Conservation (phyloP, 345 rosid genomes). For the Odontarrhena argentea region DNA sequence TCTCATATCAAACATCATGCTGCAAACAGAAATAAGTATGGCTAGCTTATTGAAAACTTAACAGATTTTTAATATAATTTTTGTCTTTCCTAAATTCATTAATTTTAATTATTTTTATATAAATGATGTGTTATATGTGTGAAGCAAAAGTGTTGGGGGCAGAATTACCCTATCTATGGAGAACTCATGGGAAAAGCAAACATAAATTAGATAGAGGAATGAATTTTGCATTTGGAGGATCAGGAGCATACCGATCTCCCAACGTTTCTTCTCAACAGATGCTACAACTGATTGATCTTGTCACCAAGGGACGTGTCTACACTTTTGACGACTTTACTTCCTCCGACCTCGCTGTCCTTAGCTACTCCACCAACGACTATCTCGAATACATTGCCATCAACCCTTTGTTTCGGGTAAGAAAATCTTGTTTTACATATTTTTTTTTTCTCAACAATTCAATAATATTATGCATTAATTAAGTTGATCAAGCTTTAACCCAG, state of each 20-base stretch:
- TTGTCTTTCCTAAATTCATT: no score
- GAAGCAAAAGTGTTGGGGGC: conserved; percentile 53
- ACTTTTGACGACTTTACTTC: conserved; percentile 29
- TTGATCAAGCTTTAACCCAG: no score
- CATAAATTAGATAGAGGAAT: conserved; percentile 46
- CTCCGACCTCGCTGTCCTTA: conserved; percentile 57
- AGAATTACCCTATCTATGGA: conserved; percentile 56
- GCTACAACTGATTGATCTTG: conserved; percentile 42
- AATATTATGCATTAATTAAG: no score
- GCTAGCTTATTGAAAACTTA: no score
- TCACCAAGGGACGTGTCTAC: conserved; percentile 42
- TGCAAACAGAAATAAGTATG: no score
- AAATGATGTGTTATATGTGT: not conserved
- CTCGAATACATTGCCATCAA: conserved; percentile 38
- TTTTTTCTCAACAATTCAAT: no score
- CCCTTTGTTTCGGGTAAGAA: conserved; percentile 43
- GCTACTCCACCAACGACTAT: conserved; percentile 70
- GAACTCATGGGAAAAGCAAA: conserved; percentile 28
- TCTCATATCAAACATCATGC: no score
- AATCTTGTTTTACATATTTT: no score
- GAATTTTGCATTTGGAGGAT: conserved; percentile 78
- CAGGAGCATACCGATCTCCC: conserved; percentile 56
- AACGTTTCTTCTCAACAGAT: conserved; percentile 73
- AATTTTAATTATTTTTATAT: no score
- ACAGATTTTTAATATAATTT: no score